These are phyloP conservation scores for Geranomyces variabilis DNA, from an alignment of 192 early-diverging fungal genomes.

Conservation along the genomic window DNA sequence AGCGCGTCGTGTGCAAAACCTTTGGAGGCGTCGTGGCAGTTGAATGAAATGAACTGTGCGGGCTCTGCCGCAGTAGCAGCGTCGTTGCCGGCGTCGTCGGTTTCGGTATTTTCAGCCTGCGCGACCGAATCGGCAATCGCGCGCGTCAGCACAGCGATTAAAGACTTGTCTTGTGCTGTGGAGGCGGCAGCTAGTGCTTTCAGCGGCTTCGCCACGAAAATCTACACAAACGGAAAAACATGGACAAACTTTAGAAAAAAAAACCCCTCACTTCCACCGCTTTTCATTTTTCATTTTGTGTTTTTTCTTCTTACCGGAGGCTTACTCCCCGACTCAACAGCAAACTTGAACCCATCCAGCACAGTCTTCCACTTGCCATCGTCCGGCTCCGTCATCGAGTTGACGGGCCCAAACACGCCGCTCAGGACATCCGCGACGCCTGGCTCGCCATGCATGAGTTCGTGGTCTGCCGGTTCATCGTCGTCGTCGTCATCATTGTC, in stretches of 20 bases:
- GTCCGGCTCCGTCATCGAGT: slow-evolving; percentile 8
- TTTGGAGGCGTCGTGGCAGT: not conserved
- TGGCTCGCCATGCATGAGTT: slow-evolving; percentile 28
- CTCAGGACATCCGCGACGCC: slow-evolving; percentile 15
- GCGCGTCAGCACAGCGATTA: slow-evolving; percentile 20
- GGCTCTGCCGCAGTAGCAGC: not conserved
- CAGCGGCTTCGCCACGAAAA: not conserved
- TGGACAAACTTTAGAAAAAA: not conserved
- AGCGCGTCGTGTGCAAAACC: slow-evolving; percentile 16
- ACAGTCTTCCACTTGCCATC: slow-evolving; percentile 22
- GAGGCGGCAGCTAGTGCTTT: too few species aligned
- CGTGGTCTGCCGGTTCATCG: slow-evolving; percentile 15
- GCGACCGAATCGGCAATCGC: slow-evolving; percentile 13
- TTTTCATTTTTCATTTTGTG: too few species aligned
- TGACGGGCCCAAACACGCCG: slow-evolving; percentile 10
- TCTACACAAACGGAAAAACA: not conserved
- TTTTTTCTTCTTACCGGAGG: slow-evolving; percentile 2
- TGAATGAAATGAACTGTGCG: not conserved
- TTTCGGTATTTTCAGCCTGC: not conserved
- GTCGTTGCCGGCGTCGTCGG: not conserved
- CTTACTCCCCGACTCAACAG: not conserved
- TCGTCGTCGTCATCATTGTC: slow-evolving; percentile 13
- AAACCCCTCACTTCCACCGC: not conserved
- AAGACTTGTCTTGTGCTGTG: not conserved
- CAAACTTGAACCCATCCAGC: slow-evolving; percentile 10